Base-by-base conservation (phyloP, 139 green algal species). In the Pedinophyceae sp. region DNA sequence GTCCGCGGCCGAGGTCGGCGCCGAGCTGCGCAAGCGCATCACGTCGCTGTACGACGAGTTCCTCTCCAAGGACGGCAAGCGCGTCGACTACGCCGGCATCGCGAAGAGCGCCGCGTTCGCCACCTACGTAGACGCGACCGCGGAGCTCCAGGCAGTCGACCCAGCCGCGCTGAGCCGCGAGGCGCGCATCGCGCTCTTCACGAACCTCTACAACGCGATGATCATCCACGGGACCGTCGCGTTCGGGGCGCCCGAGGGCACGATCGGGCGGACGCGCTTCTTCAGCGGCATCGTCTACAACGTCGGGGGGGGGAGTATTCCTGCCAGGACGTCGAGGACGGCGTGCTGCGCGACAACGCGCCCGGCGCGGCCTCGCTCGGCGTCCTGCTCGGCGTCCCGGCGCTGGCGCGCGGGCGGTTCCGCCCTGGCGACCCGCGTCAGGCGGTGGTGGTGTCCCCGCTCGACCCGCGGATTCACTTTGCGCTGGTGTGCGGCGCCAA, bases 151-250 rank as follows among this genome's bases (percentile, higher is more conserved):
- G 27, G 59, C 69, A 70, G 67, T 83, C 25, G 71, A 86, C 41
- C 54, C 93, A 3, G 49, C 52, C 0, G 53, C 56, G 0, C 68
- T 95, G 45, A 60, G 29, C 30, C 52, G 62, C 1, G 54, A 79
- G 4, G 70, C 85, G 63, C 71, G 74, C 2, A 84, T 77, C n/a
- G 76, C 77, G 3, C 88, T 96, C 60, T 89, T 74, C 58, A 86
- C 95, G 71, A 96, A 96, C 70, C 57, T 80, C 19, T 96, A 96
- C 77, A 96, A 95, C 61, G 67, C 72, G 2, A 68, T 95, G 34
- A 72, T 96, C 24, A 61, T 96, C 19, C 86, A 94, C 49, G 72
- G 69, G 1, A 73, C 72, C 22, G 75, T 79, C 26, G 75, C 69
- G 20, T 50, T 54, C 52, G 72, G 59, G 25, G 57, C 56, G 25